Evolutionary conservation across 2,329 filamentous ascomycete species (phyloP).

Genomic region (Paraphaeosphaeria minitans): DNA sequence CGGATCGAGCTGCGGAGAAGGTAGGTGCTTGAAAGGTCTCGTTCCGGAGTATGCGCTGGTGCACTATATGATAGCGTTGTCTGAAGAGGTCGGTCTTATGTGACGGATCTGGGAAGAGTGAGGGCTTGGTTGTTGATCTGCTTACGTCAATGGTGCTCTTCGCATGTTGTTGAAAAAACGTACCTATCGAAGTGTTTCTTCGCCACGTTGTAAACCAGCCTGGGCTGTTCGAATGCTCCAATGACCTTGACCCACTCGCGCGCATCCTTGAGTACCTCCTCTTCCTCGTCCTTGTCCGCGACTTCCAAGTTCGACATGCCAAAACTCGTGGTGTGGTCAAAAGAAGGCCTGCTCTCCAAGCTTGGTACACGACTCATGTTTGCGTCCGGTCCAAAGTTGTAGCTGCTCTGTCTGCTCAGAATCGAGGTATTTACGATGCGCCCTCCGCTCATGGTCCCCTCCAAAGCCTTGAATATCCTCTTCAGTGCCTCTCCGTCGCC

Average conservation of each 20-base stretch:
- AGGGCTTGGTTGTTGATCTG: conserved; percentile 49
- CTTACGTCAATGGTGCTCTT: conserved; percentile 18
- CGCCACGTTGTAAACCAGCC: conserved; percentile 72
- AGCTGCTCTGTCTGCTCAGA: conserved; percentile 67
- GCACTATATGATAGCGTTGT: conserved; percentile 88
- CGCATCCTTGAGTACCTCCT: conserved; percentile 68
- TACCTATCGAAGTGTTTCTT: conserved; percentile 92
- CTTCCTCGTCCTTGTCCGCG: conserved; percentile 62
- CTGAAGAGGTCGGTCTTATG: conserved; percentile 87
- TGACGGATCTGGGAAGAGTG: conserved; percentile 70
- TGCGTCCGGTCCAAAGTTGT: conserved; percentile 61
- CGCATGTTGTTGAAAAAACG: conserved; percentile 8
- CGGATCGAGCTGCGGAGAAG: conserved; percentile 63
- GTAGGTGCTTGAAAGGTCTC: conserved; percentile 88
- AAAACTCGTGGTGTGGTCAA: conserved; percentile 70
- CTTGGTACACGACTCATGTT: conserved; percentile 16
- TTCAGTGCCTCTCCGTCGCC: conserved; percentile 73
- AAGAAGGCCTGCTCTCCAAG: conserved; percentile 33
- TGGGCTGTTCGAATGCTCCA: conserved; percentile 83
- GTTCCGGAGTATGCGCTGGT: conserved; percentile 89
- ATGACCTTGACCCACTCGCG: conserved; percentile 84
- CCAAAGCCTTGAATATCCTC: conserved; percentile 80
- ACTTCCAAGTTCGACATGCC: conserved; percentile 57
- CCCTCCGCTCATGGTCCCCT: conserved; percentile 89
- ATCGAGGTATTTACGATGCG: conserved; percentile 63